phyloP scores from a whole-genome alignment of 179 eudicot species.

The Camellia oleifera region DNA sequence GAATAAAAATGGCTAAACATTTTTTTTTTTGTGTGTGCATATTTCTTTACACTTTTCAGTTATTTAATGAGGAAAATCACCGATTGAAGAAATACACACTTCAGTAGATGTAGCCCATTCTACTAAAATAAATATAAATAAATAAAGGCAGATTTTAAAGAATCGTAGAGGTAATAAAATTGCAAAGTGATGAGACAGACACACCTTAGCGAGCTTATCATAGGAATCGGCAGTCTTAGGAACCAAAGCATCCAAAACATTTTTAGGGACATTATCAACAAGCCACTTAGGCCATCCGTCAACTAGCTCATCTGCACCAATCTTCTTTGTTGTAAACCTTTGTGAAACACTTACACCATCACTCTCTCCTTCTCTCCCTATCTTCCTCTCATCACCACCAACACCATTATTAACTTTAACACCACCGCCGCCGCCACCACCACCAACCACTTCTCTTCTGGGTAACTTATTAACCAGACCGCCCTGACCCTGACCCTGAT shows the following conservation, averaged over 20 bases:
- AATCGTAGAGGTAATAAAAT: too few relatives aligned
- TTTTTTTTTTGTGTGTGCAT: too few relatives aligned
- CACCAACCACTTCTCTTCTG: not conserved
- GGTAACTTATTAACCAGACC: not conserved
- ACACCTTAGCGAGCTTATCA: constrained; percentile 43
- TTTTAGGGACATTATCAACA: constrained; percentile 26
- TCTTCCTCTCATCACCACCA: not conserved
- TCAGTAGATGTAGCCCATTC: not conserved
- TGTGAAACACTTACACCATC: constrained; percentile 15
- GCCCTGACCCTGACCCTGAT: too few relatives aligned
- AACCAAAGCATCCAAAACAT: constrained; percentile 34
- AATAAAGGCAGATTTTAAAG: not conserved
- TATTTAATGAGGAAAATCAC: not conserved
- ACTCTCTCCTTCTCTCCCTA: constrained; percentile 10
- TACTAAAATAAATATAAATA: not conserved
- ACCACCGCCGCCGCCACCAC: not conserved
- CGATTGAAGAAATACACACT: not conserved
- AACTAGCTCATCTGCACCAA: constrained; percentile 25
- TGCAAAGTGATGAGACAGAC: not conserved
- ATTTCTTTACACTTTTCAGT: too few relatives aligned
- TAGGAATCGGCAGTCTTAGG: constrained; percentile 43
- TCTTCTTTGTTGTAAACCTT: constrained; percentile 22
- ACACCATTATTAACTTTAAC: not conserved
- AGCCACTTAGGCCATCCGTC: constrained; percentile 51
- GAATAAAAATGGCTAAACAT: too few relatives aligned